phyloP scores from a whole-genome alignment of 1,284 basidiomycete species.

The Rhizoctonia solani region DNA sequence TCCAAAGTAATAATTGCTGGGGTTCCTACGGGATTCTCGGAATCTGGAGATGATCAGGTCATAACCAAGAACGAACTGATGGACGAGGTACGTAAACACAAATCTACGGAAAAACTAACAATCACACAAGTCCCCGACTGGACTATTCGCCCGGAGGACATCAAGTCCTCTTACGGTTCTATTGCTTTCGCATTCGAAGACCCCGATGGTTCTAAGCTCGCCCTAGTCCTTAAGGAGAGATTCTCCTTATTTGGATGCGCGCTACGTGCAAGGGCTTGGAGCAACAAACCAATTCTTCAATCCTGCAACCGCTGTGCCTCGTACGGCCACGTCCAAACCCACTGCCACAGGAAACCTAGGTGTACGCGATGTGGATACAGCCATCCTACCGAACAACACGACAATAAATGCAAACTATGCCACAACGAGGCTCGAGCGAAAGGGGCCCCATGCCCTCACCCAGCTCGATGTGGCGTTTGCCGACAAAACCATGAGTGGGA shows the following conservation, averaged over 20 bases:
- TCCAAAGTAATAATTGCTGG: background rate
- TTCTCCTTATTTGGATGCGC: background rate
- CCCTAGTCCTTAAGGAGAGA: background rate
- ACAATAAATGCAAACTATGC: background rate
- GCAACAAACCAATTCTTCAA: background rate
- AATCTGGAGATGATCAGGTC: background rate
- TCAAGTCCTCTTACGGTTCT: background rate
- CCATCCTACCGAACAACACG: background rate
- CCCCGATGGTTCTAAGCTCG: background rate
- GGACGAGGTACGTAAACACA: background rate
- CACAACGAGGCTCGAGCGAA: background rate
- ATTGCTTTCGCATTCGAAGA: conserved; percentile 1
- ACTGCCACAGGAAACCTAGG: background rate
- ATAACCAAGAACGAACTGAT: background rate
- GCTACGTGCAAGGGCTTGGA: background rate
- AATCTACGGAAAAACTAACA: background rate
- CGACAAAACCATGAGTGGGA: background rate
- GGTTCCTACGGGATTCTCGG: background rate
- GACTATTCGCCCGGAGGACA: background rate
- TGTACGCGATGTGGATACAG: background rate
- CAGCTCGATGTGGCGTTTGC: background rate
- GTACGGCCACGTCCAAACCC: background rate
- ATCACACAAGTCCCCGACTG: background rate
- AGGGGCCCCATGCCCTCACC: background rate
- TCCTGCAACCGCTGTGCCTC: background rate